phyloP scores from a whole-genome alignment of 305 asterid species.

The Caryopteris hybrid region DNA sequence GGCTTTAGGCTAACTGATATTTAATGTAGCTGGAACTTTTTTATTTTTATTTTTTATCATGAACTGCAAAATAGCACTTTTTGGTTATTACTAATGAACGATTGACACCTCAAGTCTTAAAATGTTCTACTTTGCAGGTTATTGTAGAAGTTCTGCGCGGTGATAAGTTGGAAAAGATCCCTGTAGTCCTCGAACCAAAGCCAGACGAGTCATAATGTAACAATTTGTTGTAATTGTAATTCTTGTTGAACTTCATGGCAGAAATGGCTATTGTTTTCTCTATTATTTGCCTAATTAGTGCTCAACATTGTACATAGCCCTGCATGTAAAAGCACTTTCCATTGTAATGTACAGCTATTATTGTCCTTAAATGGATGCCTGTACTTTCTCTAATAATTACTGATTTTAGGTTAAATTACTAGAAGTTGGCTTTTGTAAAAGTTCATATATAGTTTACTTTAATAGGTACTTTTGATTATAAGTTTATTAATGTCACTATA shows the following conservation, averaged over 20 bases:
- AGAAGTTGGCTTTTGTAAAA: neutral
- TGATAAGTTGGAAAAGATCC: slow-evolving; percentile 83
- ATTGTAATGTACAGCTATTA: slow-evolving; percentile 15
- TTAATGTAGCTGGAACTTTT: neutral
- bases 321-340: slow-evolving; percentile 12
- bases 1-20: neutral
- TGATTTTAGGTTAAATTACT: neutral
- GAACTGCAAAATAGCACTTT: neutral
- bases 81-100: neutral
- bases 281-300: slow-evolving; percentile 11
- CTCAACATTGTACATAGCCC: slow-evolving; percentile 32
- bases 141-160: slow-evolving; percentile 87
- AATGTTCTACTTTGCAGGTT: slow-evolving; percentile 42
- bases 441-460: neutral
- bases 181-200: slow-evolving; percentile 86
- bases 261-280: slow-evolving; percentile 6
- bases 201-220: slow-evolving; percentile 63
- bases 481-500: neutral
- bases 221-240: slow-evolving; percentile 15
- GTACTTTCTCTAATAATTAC: neutral
- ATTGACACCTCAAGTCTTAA: neutral
- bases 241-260: neutral
- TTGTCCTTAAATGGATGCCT: slow-evolving; percentile 2
- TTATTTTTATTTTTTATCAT: too few relatives aligned
- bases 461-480: neutral